Conservation (phyloP, 2,329 filamentous ascomycete species). For the Hymenoscyphus occultus region DNA sequence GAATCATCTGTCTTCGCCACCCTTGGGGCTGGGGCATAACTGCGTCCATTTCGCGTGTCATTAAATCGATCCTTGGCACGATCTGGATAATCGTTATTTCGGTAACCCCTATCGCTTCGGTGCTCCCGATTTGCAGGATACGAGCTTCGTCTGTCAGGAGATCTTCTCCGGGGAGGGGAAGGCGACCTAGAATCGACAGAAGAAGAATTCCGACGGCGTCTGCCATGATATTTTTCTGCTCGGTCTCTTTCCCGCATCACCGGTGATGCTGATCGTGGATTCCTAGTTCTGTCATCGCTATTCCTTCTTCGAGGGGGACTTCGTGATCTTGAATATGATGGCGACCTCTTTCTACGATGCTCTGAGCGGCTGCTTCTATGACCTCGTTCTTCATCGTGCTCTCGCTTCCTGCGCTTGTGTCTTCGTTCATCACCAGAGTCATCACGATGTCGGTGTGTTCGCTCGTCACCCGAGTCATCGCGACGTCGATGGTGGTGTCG, state of each 20-base stretch:
- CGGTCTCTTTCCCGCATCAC: conserved; percentile 21
- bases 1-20: conserved; percentile 6
- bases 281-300: conserved; percentile 22
- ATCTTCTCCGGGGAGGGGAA: conserved; percentile 39
- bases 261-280: conserved; percentile 33
- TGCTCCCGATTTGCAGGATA: conserved; percentile 23
- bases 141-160: conserved; percentile 34
- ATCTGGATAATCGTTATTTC: conserved; percentile 22
- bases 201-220: conserved; percentile 28
- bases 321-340: conserved; percentile 36
- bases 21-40: not conserved
- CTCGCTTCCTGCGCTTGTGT: conserved; percentile 43
- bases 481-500: conserved; percentile 41
- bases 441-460: conserved; percentile 36
- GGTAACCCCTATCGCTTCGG: conserved; percentile 30
- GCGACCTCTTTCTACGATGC: conserved; percentile 43
- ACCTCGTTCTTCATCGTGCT: conserved; percentile 37
- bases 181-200: conserved; percentile 37
- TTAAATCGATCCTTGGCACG: conserved; percentile 30
- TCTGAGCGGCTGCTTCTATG: conserved; percentile 37
- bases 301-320: conserved; percentile 25
- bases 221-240: conserved; percentile 21
- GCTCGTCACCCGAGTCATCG: conserved; percentile 23
- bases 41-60: conserved; percentile 17
- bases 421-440: conserved; percentile 40